These are phyloP conservation scores for Ophiostoma sp. DNA, from an alignment of 2,329 filamentous ascomycete species.

Conservation along the genomic window DNA sequence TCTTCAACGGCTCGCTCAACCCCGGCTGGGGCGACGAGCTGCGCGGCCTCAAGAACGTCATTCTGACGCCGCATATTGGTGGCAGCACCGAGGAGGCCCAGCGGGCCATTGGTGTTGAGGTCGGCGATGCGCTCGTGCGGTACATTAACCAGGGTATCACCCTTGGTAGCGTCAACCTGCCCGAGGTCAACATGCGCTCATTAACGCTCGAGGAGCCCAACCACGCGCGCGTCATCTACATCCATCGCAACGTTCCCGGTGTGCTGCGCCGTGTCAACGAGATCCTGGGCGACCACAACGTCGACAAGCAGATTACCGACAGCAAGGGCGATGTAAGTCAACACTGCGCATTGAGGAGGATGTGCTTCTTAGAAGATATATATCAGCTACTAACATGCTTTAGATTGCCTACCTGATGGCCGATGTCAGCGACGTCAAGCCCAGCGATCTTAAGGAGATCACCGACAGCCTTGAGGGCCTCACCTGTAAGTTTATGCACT, in stretches of 20 bases:
- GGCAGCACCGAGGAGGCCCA: conserved; percentile 98
- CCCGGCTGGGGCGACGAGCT: conserved; percentile 77
- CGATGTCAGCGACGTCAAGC: conserved; percentile 85
- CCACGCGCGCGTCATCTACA: conserved; percentile 89
- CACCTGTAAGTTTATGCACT: conserved; percentile 61
- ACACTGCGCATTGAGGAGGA: neutral
- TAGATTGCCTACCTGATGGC: conserved; percentile 86
- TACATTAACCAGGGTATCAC: conserved; percentile 97
- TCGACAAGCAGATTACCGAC: conserved; percentile 98
- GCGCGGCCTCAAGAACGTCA: conserved; percentile 82
- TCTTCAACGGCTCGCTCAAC: conserved; percentile 85
- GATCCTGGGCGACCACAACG: conserved; percentile 91
- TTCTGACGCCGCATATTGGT: conserved; percentile 94
- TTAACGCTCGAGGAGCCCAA: conserved; percentile 86
- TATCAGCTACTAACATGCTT: conserved; percentile 7
- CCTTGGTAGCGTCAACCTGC: conserved; percentile 89
- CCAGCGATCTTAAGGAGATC: conserved; percentile 79
- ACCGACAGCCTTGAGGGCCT: conserved; percentile 79
- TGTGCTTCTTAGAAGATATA: neutral
- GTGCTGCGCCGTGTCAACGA: conserved; percentile 94
- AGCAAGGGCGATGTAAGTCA: conserved; percentile 76
- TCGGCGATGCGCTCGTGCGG: conserved; percentile 80
- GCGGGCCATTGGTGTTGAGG: conserved; percentile 91
- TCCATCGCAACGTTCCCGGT: conserved; percentile 95
- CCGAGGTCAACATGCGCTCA: conserved; percentile 89